phyloP scores from a whole-genome alignment of 768 basidiomycete genomes.

The Leccinum ochraceum region DNA sequence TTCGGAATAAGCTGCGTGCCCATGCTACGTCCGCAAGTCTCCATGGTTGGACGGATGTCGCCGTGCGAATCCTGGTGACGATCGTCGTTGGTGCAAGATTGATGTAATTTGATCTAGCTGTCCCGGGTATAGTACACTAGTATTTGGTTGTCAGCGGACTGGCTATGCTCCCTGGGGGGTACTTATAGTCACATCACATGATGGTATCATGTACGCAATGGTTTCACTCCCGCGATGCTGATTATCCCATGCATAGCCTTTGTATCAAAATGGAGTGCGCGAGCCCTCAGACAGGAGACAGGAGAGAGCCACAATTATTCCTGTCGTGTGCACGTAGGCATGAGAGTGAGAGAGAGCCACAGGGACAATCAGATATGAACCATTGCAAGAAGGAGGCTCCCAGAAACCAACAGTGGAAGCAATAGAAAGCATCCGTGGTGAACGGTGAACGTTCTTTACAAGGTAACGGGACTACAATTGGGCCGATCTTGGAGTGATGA shows the following conservation, averaged over 20 bases:
- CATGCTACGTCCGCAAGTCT: constrained; percentile 48
- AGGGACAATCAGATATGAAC: not conserved
- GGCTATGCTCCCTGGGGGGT: not conserved
- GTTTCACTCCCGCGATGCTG: not conserved
- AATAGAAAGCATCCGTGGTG: not conserved
- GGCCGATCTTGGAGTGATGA: not conserved
- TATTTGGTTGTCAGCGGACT: not conserved
- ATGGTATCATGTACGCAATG: not conserved
- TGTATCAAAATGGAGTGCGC: not conserved
- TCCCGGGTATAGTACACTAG: not conserved
- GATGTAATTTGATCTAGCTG: not conserved
- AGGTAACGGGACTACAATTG: not conserved
- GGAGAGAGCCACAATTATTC: not conserved
- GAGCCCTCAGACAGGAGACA: not conserved
- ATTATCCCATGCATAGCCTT: not conserved
- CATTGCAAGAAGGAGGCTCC: not conserved
- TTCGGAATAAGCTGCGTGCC: not conserved
- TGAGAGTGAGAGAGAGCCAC: not conserved
- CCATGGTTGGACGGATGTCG: constrained; percentile 49
- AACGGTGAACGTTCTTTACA: not conserved
- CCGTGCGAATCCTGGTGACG: not conserved
- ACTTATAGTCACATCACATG: not conserved
- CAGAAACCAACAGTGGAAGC: not conserved
- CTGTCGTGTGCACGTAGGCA: not conserved
- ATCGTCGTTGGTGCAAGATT: not conserved